A percentile compares a stretch with the other conserved stretches of the same genome.
Conservation (phyloP, 208 protist species). For the Crithidia acanthocephali region DNA sequence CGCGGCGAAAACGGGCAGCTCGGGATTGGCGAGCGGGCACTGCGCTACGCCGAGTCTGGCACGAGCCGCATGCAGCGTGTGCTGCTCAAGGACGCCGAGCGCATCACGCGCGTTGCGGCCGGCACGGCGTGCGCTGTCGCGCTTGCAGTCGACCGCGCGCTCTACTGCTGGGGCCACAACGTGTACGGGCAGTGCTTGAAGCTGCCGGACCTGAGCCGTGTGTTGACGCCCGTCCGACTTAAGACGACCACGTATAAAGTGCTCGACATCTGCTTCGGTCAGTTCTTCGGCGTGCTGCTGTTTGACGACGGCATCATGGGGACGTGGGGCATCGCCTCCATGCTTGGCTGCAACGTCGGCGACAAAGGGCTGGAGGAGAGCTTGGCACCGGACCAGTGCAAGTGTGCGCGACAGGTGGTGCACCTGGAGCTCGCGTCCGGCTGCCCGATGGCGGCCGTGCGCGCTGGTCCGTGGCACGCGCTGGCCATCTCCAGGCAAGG, state of each 20-base stretch:
- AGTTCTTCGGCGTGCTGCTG: conserved; percentile 46
- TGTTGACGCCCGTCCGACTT: conserved; percentile 43
- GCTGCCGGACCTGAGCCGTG: conserved; percentile 21
- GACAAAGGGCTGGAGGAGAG: conserved; percentile 32
- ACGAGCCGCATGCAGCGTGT: conserved; percentile 35
- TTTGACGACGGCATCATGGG: conserved; percentile 58
- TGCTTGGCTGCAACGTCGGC: conserved; percentile 48
- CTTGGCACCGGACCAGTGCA: conserved; percentile 28
- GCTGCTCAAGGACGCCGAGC: conserved; percentile 36
- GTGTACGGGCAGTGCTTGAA: conserved; percentile 70
- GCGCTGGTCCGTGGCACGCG: conserved; percentile 68
- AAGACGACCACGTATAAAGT: conserved; percentile 27
- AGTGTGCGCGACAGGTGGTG: conserved; percentile 46
- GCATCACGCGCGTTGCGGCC: conserved; percentile 42
- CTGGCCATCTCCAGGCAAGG: conserved; percentile 55
- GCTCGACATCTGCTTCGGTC: conserved; percentile 60
- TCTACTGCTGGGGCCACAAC: conserved; percentile 85
- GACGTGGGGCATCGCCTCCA: conserved; percentile 57
- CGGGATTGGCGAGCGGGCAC: conserved; percentile 35
- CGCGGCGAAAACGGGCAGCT: conserved; percentile 59
- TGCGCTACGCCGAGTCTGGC: conserved; percentile 23
- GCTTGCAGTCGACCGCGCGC: conserved; percentile 31
- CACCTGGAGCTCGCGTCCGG: conserved; percentile 11
- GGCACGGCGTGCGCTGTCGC: conserved; percentile 52
- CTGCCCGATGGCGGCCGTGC: conserved; percentile 29